phyloP scores from a whole-genome alignment of 2,329 filamentous ascomycete species.

The Lasiodiplodia citricola region DNA sequence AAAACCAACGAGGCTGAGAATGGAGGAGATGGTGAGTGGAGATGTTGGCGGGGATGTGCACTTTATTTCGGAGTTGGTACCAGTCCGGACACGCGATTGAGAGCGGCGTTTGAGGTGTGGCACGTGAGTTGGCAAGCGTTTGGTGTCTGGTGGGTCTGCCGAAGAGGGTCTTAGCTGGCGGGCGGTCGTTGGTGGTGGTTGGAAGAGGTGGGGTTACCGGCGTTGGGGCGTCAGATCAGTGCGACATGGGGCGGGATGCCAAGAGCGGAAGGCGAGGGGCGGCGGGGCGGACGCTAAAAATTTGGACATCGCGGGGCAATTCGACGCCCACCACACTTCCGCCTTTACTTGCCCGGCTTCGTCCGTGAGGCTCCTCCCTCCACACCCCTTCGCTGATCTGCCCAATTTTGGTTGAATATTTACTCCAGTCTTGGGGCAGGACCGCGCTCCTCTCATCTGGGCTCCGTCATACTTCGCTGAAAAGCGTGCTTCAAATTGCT shows the following conservation, averaged over 20 bases:
- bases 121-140: neutral
- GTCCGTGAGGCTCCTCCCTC: neutral
- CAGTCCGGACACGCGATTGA: neutral
- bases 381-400: neutral
- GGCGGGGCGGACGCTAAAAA: constrained; percentile 18
- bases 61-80: neutral
- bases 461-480: neutral
- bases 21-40: neutral
- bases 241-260: constrained; percentile 5
- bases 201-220: constrained; percentile 6
- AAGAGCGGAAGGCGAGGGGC: constrained; percentile 1
- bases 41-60: neutral
- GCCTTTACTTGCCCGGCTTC: neutral
- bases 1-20: neutral
- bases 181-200: neutral
- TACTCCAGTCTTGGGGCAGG: neutral
- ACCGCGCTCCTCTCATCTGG: neutral
- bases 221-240: neutral
- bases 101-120: neutral
- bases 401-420: neutral
- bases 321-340: neutral
- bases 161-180: neutral
- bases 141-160: neutral
- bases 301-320: constrained; percentile 7
- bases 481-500: neutral